Evolutionary conservation across 2,329 filamentous ascomycete genomes (phyloP).

Genomic region (Dactylonectria macrodidyma): DNA sequence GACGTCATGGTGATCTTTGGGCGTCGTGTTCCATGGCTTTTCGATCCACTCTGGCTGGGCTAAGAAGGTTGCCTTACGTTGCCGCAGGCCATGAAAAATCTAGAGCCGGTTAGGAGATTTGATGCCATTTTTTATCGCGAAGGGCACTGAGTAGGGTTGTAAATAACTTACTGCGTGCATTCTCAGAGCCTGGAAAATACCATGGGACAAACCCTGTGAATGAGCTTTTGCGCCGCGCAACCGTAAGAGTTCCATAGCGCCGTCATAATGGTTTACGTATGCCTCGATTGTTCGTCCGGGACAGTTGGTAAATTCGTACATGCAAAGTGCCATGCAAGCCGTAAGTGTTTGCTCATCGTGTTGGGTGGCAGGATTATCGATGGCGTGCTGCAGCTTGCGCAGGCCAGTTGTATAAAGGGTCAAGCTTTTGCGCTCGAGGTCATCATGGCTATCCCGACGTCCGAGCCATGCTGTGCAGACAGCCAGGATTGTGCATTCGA

Average conservation of each 20-base stretch:
- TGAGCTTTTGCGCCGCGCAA: slow-evolving; percentile 14
- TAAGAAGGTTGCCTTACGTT: slow-evolving; percentile 20
- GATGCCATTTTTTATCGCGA: background rate
- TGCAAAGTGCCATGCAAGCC: slow-evolving; percentile 23
- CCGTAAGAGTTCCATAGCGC: slow-evolving; percentile 22
- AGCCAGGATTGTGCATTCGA: slow-evolving; percentile 25
- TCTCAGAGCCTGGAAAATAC: slow-evolving; percentile 21
- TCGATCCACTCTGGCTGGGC: slow-evolving; percentile 25
- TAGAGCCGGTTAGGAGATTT: slow-evolving; percentile 1
- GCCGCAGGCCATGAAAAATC: slow-evolving; percentile 19
- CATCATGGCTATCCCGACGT: background rate
- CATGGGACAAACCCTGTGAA: slow-evolving; percentile 17
- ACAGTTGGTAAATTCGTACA: slow-evolving; percentile 29
- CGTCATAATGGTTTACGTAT: slow-evolving; percentile 27
- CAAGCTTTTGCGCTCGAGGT: slow-evolving; percentile 9
- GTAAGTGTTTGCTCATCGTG: slow-evolving; percentile 23
- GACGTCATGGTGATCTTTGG: slow-evolving; percentile 16
- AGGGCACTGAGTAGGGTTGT: background rate
- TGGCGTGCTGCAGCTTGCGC: slow-evolving; percentile 21
- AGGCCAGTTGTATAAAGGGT: slow-evolving; percentile 15
- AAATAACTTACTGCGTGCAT: slow-evolving; percentile 25
- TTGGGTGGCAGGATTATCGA: background rate
- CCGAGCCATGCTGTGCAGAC: slow-evolving; percentile 21
- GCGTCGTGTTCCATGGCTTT: slow-evolving; percentile 10
- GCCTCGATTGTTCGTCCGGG: slow-evolving; percentile 2